Percentiles rank a stretch among this genome's conserved stretches.
These are phyloP conservation scores for Oryza officinalis DNA, from an alignment of 176 grass and related monocot species.

Conservation along the genomic window DNA sequence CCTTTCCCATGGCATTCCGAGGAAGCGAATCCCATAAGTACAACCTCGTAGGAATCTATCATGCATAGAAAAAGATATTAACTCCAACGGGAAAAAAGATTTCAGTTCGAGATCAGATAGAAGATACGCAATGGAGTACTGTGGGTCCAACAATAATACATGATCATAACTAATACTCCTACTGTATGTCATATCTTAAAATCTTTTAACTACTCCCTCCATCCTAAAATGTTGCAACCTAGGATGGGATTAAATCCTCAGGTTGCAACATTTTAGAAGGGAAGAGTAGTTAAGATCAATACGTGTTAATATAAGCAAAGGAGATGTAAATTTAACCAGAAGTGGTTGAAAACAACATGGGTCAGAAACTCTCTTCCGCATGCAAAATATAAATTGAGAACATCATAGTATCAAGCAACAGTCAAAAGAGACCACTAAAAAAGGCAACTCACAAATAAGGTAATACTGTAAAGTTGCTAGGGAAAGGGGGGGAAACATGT, in stretches of 20 bases:
- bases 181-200: background rate
- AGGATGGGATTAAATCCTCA: no score
- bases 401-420: background rate
- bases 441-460: background rate
- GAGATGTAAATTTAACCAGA: background rate
- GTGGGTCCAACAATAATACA: constrained; percentile 14
- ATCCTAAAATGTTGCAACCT: no score
- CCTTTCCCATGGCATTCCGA: constrained; percentile 99
- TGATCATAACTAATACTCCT: background rate
- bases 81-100: background rate
- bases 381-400: background rate
- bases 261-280: no score
- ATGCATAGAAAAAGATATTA: background rate
- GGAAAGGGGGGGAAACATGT: constrained; percentile 1
- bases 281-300: background rate
- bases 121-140: background rate
- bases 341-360: background rate
- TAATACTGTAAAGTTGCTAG: background rate
- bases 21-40: constrained; percentile 88
- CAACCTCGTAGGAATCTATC: constrained; percentile 75
- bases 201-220: background rate
- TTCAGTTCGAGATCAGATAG: background rate
- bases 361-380: background rate
- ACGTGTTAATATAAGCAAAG: background rate
- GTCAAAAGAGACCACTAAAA: background rate